These are phyloP conservation scores for Ramaria rubella DNA, from an alignment of 768 basidiomycete species.

Conservation along the genomic window DNA sequence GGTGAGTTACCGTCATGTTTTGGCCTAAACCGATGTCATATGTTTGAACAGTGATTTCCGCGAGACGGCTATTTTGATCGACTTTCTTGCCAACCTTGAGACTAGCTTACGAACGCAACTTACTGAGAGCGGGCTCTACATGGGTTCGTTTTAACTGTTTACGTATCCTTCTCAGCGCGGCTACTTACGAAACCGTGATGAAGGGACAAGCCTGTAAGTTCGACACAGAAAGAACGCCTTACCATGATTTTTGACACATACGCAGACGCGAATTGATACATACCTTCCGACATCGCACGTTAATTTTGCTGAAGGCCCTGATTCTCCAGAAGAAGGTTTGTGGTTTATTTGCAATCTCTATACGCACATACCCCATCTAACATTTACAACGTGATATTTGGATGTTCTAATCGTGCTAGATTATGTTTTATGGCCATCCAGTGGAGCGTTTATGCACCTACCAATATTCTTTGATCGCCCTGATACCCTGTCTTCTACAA, in stretches of 20 bases:
- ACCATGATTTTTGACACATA: not conserved
- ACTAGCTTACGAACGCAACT: constrained; percentile 66
- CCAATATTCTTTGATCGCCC: constrained; percentile 93
- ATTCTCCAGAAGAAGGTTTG: constrained; percentile 88
- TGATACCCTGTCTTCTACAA: constrained; percentile 86
- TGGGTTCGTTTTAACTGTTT: constrained; percentile 54
- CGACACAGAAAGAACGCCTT: constrained; percentile 6
- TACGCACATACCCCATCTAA: too few species aligned
- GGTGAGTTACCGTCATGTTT: constrained; percentile 30
- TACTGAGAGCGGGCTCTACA: constrained; percentile 91
- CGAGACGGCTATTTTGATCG: constrained; percentile 81
- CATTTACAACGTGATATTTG: not conserved
- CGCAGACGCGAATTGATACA: constrained; percentile 87
- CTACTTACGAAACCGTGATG: not conserved
- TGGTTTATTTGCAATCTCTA: not conserved
- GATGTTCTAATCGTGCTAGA: constrained; percentile 39
- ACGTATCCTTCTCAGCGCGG: not conserved
- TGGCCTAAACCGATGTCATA: not conserved
- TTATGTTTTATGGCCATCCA: constrained; percentile 95
- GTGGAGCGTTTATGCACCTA: constrained; percentile 95
- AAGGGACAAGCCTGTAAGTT: constrained; percentile 65
- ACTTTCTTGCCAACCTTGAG: constrained; percentile 77
- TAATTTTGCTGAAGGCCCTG: constrained; percentile 90
- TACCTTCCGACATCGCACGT: constrained; percentile 85
- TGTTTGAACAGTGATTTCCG: constrained; percentile 63